Evolutionary conservation across 805 yeast species (phyloP).

Genomic region (Kluyveromyces dobzhanskii): DNA sequence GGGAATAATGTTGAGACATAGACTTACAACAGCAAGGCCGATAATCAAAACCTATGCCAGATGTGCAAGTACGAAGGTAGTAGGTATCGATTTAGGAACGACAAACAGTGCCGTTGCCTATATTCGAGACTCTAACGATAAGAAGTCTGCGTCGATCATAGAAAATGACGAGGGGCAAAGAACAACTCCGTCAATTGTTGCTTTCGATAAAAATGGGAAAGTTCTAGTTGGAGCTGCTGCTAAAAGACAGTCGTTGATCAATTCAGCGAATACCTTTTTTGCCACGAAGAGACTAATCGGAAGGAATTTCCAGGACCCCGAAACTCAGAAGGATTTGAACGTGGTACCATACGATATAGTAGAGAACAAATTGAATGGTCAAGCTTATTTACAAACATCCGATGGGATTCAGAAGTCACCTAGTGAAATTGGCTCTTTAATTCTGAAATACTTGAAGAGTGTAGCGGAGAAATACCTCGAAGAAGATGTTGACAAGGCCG

Average conservation of each 20-base stretch:
- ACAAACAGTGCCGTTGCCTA: slow-evolving; percentile 80
- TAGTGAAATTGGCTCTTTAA: slow-evolving; percentile 60
- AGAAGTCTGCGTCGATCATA: slow-evolving; percentile 59
- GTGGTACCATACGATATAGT: slow-evolving; percentile 58
- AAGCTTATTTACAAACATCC: slow-evolving; percentile 50
- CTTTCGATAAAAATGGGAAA: slow-evolving; percentile 42
- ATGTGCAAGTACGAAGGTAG: slow-evolving; percentile 33
- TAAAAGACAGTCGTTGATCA: slow-evolving; percentile 66
- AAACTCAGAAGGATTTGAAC: slow-evolving; percentile 58
- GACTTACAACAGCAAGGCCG: not conserved
- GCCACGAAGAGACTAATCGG: slow-evolving; percentile 82
- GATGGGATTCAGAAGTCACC: slow-evolving; percentile 47
- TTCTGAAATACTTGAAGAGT: slow-evolving; percentile 56
- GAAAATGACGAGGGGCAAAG: slow-evolving; percentile 70
- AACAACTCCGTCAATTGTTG: slow-evolving; percentile 76
- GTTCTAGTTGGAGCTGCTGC: slow-evolving; percentile 62
- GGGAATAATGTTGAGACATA: slow-evolving; percentile 1
- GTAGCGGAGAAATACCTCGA: slow-evolving; percentile 54
- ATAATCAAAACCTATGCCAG: not conserved
- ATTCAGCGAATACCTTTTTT: slow-evolving; percentile 69
- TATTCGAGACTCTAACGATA: slow-evolving; percentile 32
- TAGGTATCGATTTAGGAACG: slow-evolving; percentile 80
- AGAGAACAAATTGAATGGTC: slow-evolving; percentile 47
- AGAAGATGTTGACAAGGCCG: slow-evolving; percentile 55
- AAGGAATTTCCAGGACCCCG: slow-evolving; percentile 56